Evolutionary conservation across 495 filamentous ascomycete genomes (phyloP), one percentile per base, ranked within the genome.

Genomic region (Talaromyces ruber): DNA sequence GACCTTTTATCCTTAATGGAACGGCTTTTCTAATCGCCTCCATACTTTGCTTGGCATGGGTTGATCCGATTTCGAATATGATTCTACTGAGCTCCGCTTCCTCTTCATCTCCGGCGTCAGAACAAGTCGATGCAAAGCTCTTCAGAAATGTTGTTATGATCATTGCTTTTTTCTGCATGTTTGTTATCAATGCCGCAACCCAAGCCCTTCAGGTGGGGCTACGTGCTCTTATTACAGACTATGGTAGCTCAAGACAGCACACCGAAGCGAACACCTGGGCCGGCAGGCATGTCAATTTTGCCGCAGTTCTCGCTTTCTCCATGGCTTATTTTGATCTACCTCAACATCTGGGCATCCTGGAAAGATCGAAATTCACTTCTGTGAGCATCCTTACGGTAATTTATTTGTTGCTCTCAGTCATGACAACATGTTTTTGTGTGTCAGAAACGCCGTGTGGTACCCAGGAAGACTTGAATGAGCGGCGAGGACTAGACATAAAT

Each of bases 191-290:
- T 18, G n/a, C n/a, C 9, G 24, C 54, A 18, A 30, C 26, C 3
- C 54, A 57, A 24, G 54, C 54, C n/a, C 21, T 57, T 28, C 54
- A 57, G n/a, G 54, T 57, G 5, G 28, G 28, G 9, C n/a, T 57
- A 28, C 54, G 54, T 16, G 54, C 54, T 21, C 26, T 30, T 30
- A 12, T 57, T 9, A 57, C 54, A 16, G 54, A 57, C 18, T n/a
- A 30, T 30, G n/a, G 26, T 16, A 57, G 21, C 24, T 11, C 54
- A 14, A 11, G 3, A 4, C 4, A 57, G 14, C 54, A 57, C n/a
- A 26, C 22, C n/a, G 54, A 57, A 30, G 24, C n/a, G n/a, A 57
- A 57, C n/a, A 24, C 54, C n/a, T 57, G 54, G 54, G 54, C 54
- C n/a, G 54, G 54, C 29, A 11, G 25, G 9, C 54, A 57, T 57